A percentile compares a stretch with the other conserved stretches of the same genome.
Evolutionary conservation across 2,329 filamentous ascomycete genomes (phyloP).

Genomic region (Pseudopyricularia javanii): DNA sequence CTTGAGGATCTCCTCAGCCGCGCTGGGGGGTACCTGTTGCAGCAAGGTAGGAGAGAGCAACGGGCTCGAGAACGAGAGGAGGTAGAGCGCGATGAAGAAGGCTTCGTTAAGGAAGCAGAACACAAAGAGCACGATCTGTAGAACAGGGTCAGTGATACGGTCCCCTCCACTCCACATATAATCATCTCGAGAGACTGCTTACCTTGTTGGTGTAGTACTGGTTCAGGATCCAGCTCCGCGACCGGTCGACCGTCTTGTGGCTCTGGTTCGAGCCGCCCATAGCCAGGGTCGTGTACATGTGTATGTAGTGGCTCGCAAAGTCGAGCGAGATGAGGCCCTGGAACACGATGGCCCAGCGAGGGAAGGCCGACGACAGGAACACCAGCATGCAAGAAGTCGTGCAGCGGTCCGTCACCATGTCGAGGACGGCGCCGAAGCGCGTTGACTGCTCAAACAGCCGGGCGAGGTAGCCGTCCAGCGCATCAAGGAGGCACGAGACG

Average conservation of each 20-base stretch:
- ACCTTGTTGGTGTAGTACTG: constrained; percentile 98
- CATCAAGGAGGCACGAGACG: constrained; percentile 88
- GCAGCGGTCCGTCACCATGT: constrained; percentile 98
- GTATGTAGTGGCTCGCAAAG: constrained; percentile 93
- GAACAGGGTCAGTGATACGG: not conserved
- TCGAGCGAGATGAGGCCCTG: constrained; percentile 87
- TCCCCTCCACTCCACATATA: not conserved
- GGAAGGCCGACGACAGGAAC: constrained; percentile 89
- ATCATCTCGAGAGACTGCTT: constrained; percentile 15
- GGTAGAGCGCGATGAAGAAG: constrained; percentile 97
- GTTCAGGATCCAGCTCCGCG: constrained; percentile 78
- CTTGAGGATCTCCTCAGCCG: constrained; percentile 41
- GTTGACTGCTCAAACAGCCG: constrained; percentile 83
- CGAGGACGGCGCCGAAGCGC: constrained; percentile 87
- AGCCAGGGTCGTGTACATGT: constrained; percentile 92
- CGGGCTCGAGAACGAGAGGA: constrained; percentile 91
- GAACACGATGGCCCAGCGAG: constrained; percentile 87
- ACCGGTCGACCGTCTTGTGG: constrained; percentile 90
- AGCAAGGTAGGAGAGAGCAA: constrained; percentile 76
- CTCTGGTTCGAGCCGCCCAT: constrained; percentile 71
- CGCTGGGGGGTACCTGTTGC: constrained; percentile 41
- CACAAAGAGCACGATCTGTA: constrained; percentile 69
- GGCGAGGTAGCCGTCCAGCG: constrained; percentile 88
- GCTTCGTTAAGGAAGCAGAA: constrained; percentile 86
- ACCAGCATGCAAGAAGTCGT: constrained; percentile 91